Evolutionary conservation across 2,329 filamentous ascomycete species (phyloP).

Genomic region (Penicillium sp.): DNA sequence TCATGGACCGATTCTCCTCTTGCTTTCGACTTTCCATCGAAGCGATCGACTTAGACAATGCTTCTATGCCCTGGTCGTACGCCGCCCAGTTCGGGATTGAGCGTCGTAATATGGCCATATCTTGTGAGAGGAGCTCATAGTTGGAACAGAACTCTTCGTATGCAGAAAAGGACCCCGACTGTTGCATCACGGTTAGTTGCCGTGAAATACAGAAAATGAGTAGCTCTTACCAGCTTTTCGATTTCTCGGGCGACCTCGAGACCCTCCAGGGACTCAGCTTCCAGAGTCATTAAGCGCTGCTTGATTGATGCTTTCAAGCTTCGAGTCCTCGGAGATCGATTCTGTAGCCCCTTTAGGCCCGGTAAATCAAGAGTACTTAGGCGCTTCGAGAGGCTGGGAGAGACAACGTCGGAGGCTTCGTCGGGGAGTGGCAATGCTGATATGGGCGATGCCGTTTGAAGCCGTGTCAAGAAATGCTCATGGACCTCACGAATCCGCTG

Average conservation of each 20-base stretch:
- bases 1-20: constrained; percentile 68
- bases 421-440: constrained; percentile 38
- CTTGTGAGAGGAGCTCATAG: constrained; percentile 78
- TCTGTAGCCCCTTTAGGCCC: constrained; percentile 30
- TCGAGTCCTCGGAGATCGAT: constrained; percentile 26
- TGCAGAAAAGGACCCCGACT: constrained; percentile 77
- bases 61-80: constrained; percentile 81
- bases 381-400: constrained; percentile 41
- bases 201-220: not conserved
- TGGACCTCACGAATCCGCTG: constrained; percentile 78
- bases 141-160: constrained; percentile 92
- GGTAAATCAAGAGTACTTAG: constrained; percentile 48
- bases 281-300: constrained; percentile 34
- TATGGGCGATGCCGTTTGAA: constrained; percentile 67
- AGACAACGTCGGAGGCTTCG: constrained; percentile 20
- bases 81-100: constrained; percentile 68
- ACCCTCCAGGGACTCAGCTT: constrained; percentile 52
- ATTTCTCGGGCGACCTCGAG: constrained; percentile 53
- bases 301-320: constrained; percentile 29
- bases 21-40: constrained; percentile 62
- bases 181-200: constrained; percentile 44
- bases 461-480: constrained; percentile 69
- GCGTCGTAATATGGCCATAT: constrained; percentile 65
- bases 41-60: constrained; percentile 68
- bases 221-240: constrained; percentile 45